Evolutionary conservation across 305 asterid genomes (phyloP).

Genomic region (Fraxinus floribunda): DNA sequence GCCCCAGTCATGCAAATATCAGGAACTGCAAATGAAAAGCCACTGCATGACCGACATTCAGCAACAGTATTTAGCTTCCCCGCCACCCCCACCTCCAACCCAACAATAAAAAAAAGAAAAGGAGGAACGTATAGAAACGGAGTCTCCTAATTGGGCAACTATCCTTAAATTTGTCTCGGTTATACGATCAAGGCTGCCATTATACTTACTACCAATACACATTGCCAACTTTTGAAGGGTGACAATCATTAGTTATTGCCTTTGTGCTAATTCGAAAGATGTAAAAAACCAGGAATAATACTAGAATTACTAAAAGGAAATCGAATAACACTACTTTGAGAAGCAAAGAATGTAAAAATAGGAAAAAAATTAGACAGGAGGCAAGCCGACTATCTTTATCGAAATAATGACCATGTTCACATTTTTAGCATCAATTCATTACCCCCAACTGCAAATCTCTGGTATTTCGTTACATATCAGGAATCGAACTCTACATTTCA

Average conservation of each 20-base stretch:
- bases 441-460: not conserved
- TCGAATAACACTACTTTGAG: not conserved
- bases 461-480: not conserved
- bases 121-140: not conserved
- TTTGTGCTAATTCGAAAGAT: not conserved
- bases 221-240: not conserved
- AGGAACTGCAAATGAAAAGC: not conserved
- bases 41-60: not conserved
- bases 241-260: not conserved
- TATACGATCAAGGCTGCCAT: not conserved
- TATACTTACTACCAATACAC: not conserved
- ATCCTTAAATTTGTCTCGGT: not conserved
- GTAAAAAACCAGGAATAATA: not conserved
- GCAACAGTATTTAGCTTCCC: not conserved
- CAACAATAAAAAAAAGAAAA: not conserved
- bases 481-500: no score
- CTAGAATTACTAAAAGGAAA: not conserved
- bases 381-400: not conserved
- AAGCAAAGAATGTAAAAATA: not conserved
- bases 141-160: not conserved
- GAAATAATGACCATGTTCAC: not conserved
- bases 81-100: not conserved
- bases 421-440: not conserved
- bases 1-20: slow-evolving; percentile 6
- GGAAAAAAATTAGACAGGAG: not conserved